Base-by-base conservation (phyloP, 225 moss, liverwort and hornwort species). In the Marchantia polymorpha region DNA sequence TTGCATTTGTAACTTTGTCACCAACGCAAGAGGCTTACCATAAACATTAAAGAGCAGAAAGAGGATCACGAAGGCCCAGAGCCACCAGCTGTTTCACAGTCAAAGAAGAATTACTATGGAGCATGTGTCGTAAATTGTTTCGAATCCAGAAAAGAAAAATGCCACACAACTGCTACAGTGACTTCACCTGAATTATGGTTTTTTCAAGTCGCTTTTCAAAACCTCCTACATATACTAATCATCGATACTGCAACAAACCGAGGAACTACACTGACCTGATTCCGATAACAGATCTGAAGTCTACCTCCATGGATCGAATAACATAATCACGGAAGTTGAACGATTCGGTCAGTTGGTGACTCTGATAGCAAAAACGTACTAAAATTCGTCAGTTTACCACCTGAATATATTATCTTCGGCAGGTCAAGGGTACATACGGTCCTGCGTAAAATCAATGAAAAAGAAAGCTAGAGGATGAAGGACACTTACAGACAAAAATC, bases 301-400 rank as follows among this genome's bases (percentile, higher is more conserved):
- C 96, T n/a, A 39, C 86, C 78, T 93, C 94, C 81, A 97, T 91
- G 10, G 86, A 90, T 22, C 96, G 94, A 75, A 74, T 74, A 49
- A 97, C 93, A 74, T 97, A 97, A 78, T 92, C 89, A 52, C 93
- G 91, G 79, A 97, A 97, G 80, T 97, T 94, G 31, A 90, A 97
- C 6, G 58, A 60, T 0, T 87, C 75, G 51, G 69, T 74, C 63
- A 97, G 76, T 2, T 81, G 55, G 74, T 97, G 96, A 69, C 86
- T 87, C 96, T 97, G 82, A 74, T 17, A 0, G 56, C 50, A 77
- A 17, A 9, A 60, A 20, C 31, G 4, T 39, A 17, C 29, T 31
- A 19, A 10, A 68, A 31, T 51, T 64, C 7, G 20, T 71, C 26
- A 67, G 52, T 29, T 20, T 54, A 58, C 58, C 7, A 15, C n/a